A percentile compares a stretch with the other conserved stretches of the same genome.
These are phyloP conservation scores for Hypoxylon cercidicola DNA, from an alignment of 495 filamentous ascomycete species.

Conservation along the genomic window DNA sequence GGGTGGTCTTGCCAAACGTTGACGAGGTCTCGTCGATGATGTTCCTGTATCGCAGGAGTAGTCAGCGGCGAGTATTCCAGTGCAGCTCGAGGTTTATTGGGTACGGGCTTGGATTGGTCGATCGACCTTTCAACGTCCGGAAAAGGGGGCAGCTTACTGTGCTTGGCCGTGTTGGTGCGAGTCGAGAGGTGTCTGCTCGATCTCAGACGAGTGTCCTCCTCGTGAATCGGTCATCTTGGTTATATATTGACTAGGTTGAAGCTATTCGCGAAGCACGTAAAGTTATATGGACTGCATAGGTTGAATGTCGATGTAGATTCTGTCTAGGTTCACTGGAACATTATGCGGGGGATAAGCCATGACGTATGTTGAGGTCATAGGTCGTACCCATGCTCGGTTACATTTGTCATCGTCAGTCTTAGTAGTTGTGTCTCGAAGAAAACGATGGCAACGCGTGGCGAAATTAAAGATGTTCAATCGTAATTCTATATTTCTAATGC, in stretches of 20 bases:
- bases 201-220: slow-evolving; percentile 27
- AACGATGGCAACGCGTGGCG: background rate
- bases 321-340: slow-evolving; percentile 7
- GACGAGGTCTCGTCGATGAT: slow-evolving; percentile 38
- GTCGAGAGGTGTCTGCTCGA: slow-evolving; percentile 36
- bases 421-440: background rate
- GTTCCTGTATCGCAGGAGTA: slow-evolving; percentile 22
- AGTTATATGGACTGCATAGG: background rate
- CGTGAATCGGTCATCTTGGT: slow-evolving; percentile 40
- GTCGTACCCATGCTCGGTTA: background rate
- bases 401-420: background rate
- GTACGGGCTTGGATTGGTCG: too few relatives aligned
- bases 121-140: background rate
- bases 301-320: background rate
- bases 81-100: background rate
- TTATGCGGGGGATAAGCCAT: slow-evolving; percentile 24
- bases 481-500: background rate
- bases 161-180: slow-evolving; percentile 35
- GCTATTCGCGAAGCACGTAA: slow-evolving; percentile 7
- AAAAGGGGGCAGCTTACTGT: slow-evolving; percentile 26
- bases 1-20: slow-evolving; percentile 16
- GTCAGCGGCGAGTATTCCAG: slow-evolving; percentile 1
- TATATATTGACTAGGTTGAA: background rate
- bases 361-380: slow-evolving; percentile 44
- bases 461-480: background rate